Evolutionary conservation across 257 asterid species (phyloP).

Genomic region (Nicotiana paniculata): DNA sequence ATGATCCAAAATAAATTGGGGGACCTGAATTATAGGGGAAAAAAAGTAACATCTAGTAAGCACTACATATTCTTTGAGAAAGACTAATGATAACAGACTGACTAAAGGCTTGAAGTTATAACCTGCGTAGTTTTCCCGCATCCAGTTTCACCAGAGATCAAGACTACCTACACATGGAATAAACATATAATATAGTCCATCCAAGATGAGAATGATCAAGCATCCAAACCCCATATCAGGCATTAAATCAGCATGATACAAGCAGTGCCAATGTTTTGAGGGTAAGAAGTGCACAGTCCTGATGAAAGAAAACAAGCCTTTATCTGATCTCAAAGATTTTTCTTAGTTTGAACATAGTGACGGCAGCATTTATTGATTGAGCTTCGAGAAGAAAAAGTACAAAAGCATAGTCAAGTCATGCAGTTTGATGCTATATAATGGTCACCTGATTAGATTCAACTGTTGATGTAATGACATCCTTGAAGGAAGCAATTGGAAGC

Average conservation of each 20-base stretch:
- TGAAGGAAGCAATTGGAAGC: slow-evolving; percentile 88
- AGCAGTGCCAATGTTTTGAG: slow-evolving; percentile 1
- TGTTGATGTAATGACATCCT: slow-evolving; percentile 58
- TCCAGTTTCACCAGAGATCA: slow-evolving; percentile 96
- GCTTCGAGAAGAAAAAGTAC: background rate
- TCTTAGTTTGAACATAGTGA: background rate
- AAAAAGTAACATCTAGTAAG: background rate
- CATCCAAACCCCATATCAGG: slow-evolving; percentile 8
- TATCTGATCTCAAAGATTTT: background rate
- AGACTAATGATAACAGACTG: background rate
- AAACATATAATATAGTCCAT: background rate
- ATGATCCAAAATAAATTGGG: slow-evolving; percentile 84
- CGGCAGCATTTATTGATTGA: background rate
- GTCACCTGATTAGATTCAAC: slow-evolving; percentile 73
- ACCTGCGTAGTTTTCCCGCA: slow-evolving; percentile 98
- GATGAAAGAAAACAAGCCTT: background rate
- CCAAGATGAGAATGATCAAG: background rate
- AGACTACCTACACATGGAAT: slow-evolving; percentile 62
- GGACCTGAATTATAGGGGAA: slow-evolving; percentile 50
- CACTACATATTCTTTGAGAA: background rate
- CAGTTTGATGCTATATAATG: slow-evolving; percentile 1
- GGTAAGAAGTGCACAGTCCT: background rate
- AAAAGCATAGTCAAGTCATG: background rate
- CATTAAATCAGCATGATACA: background rate
- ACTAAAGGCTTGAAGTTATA: slow-evolving; percentile 9